phyloP scores from a whole-genome alignment of 108 stramenopile genomes.

The Fistulifera solaris region DNA sequence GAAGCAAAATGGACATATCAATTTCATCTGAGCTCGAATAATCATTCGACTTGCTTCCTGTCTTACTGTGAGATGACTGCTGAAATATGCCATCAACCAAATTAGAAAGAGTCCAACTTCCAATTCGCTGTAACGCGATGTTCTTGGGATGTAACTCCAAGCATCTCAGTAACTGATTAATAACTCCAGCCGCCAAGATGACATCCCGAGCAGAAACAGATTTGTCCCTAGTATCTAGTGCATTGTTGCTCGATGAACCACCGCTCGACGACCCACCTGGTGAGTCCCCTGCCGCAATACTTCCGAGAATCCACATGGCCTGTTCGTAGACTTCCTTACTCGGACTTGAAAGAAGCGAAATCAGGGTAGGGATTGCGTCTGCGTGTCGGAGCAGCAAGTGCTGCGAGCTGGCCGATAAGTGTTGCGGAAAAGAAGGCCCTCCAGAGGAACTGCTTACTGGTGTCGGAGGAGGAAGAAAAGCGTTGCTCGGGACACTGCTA shows the following conservation, averaged over 20 bases:
- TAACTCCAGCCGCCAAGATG: conserved; percentile 71
- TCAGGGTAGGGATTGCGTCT: conserved; percentile 76
- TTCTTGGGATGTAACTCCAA: conserved; percentile 51
- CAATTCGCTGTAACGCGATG: conserved; percentile 64
- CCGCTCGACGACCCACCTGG: conserved; percentile 14
- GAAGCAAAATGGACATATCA: conserved; percentile 67
- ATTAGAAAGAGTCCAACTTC: conserved; percentile 70
- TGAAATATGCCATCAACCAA: conserved; percentile 68
- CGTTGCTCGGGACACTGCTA: conserved; percentile 34
- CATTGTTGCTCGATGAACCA: conserved; percentile 9
- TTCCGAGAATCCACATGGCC: conserved; percentile 77
- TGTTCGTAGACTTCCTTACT: conserved; percentile 69
- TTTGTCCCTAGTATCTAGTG: conserved; percentile 17
- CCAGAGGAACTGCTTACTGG: conserved; percentile 17
- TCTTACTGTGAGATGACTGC: conserved; percentile 19
- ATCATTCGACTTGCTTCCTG: conserved; percentile 16
- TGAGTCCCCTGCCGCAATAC: conserved; percentile 67
- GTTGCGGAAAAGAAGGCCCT: conserved; percentile 34
- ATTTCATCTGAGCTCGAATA: conserved; percentile 62
- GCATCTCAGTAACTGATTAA: conserved; percentile 60
- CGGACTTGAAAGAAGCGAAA: conserved; percentile 58
- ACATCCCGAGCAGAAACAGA: conserved; percentile 68
- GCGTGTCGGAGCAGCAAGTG: conserved; percentile 72
- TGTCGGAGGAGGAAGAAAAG: conserved; percentile 50
- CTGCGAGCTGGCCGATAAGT: conserved; percentile 57